These are phyloP conservation scores for Senecio squalidus DNA, from an alignment of 140 eudicot genomes.

Conservation along the genomic window DNA sequence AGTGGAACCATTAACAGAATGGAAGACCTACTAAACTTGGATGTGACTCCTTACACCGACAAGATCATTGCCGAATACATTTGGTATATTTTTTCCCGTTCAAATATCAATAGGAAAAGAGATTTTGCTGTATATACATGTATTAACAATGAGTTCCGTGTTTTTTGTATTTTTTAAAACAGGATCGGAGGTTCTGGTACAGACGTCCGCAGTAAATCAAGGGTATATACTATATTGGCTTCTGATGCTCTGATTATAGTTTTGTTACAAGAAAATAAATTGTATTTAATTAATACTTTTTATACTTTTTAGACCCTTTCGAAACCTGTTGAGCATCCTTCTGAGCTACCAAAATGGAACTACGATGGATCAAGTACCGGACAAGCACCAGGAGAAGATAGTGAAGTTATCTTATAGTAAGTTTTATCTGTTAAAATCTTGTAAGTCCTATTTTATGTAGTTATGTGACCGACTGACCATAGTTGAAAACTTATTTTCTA, in stretches of 20 bases:
- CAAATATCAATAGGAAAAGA: not conserved
- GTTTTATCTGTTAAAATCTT: conserved; percentile 5
- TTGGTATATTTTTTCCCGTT: conserved; percentile 42
- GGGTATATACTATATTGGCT: conserved; percentile 59
- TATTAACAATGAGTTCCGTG: not conserved
- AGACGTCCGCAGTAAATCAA: conserved; percentile 91
- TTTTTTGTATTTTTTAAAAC: conserved; percentile 18
- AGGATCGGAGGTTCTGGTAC: conserved; percentile 97
- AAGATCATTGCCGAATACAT: conserved; percentile 91
- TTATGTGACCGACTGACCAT: conserved; percentile 7
- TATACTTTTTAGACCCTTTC: conserved; percentile 55
- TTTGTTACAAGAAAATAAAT: conserved; percentile 4
- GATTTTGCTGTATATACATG: not conserved
- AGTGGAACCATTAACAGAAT: conserved; percentile 75
- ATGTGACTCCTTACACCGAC: conserved; percentile 73
- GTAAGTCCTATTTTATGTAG: not conserved
- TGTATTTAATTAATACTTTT: not conserved
- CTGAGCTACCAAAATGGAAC: conserved; percentile 99
- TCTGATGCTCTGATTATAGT: not conserved
- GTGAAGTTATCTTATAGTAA: conserved; percentile 98
- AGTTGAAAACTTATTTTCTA: conserved; percentile 25
- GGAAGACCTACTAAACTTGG: conserved; percentile 86
- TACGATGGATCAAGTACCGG: conserved; percentile 99
- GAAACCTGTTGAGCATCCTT: conserved; percentile 87
- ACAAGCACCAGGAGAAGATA: conserved; percentile 99